These are phyloP conservation scores for Gastrodia elata DNA, from an alignment of 106 monocot species.

Conservation along the genomic window DNA sequence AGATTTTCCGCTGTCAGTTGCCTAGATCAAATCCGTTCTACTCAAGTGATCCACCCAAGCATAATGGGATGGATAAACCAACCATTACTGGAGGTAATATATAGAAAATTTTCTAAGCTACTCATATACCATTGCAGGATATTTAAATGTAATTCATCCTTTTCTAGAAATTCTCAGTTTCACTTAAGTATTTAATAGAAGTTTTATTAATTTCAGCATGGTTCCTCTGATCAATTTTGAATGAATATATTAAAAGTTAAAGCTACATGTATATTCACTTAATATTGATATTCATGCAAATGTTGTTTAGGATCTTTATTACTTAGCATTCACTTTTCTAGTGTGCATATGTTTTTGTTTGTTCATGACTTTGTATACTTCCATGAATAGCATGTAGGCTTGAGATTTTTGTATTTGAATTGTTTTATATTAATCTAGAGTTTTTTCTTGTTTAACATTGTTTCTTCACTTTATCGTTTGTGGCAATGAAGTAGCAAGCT, in stretches of 20 bases:
- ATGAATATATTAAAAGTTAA: neutral
- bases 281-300: neutral
- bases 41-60: slow-evolving; percentile 49
- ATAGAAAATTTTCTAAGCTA: neutral
- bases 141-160: neutral
- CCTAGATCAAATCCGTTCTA: slow-evolving; percentile 70
- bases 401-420: no score
- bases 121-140: neutral
- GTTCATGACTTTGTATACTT: neutral
- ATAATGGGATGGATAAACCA: slow-evolving; percentile 42
- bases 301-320: neutral
- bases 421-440: neutral
- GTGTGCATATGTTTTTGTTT: neutral
- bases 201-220: neutral
- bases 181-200: neutral
- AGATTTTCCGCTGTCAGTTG: slow-evolving; percentile 81
- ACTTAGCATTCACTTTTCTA: no score
- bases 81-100: slow-evolving; percentile 49
- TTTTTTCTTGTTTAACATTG: neutral
- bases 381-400: no score
- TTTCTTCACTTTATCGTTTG: neutral
- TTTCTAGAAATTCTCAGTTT: neutral
- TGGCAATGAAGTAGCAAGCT: neutral
- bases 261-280: neutral
- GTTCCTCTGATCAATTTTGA: neutral